Evolutionary conservation across 2,329 filamentous ascomycete genomes (phyloP), one percentile per base, ranked within the genome.

Genomic region (Trichophyton rubrum): DNA sequence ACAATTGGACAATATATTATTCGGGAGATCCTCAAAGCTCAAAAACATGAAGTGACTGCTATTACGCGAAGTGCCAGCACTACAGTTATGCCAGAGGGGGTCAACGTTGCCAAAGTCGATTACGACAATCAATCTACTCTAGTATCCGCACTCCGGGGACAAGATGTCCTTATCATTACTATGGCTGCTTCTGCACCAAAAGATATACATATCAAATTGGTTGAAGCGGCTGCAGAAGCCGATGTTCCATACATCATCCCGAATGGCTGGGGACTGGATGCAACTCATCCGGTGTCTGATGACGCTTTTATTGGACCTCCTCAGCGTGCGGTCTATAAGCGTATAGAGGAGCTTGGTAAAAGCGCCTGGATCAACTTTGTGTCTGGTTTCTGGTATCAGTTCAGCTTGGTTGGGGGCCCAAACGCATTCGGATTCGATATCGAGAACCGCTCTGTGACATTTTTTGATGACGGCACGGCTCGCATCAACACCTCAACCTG

Each of bases 401-500:
- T 74, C 62, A 79, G 77, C 58, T 17, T 55, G 15, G 66, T 82
- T 2, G 27, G 30, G 7, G 75, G 69, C 0, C 70, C 72, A 1
- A 57, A 63, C 22, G 67, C 69, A 47, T 80, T 73, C 62, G 81
- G 81, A 0, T 80, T 83, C 68, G 78, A 82, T 59, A 70, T 83
- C 51, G 64, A 70, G 6, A 73, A 77, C 43, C 70, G 70, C 0
- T 68, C 67, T 4, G 67, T 77, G 9, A 78, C 75, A 0, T 67
- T 82, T n/a, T 82, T 76, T 61, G 82, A 83, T 62, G 80, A 82
- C 30, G 85, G 85, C 0, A 77, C 76, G 20, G 78, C 75, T 1
- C 77, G 72, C 59, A 80, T 86, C 66, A 82, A 79, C 63, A 80
- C 75, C 0, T 82, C 79, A 11, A 87, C 86, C 0, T 83, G 81